phyloP scores from a whole-genome alignment of 148 eudicot species.

The Rhododendron vialii region DNA sequence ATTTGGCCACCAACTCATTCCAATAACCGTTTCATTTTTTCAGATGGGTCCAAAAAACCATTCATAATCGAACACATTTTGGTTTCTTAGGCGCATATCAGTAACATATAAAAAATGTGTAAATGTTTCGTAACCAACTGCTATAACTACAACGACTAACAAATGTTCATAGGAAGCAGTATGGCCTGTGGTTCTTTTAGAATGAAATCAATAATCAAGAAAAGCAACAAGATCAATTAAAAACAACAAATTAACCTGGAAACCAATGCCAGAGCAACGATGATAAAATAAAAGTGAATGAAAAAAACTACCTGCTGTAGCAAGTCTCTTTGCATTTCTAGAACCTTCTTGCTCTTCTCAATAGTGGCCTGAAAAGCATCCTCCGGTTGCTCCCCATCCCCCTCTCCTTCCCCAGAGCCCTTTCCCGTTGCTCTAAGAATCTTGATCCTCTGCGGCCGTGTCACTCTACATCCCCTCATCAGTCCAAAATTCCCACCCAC shows the following conservation, averaged over 20 bases:
- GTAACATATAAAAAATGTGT: background rate
- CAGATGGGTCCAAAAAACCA: background rate
- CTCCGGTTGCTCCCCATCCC: constrained; percentile 29
- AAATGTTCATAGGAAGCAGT: background rate
- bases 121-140: background rate
- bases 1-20: background rate
- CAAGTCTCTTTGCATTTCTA: constrained; percentile 64
- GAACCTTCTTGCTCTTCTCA: constrained; percentile 76
- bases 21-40: background rate
- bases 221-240: background rate
- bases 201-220: background rate
- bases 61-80: background rate
- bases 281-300: background rate
- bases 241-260: background rate
- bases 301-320: constrained; percentile 52
- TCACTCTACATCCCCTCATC: constrained; percentile 22
- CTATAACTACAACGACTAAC: background rate
- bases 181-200: background rate
- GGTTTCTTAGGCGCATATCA: background rate
- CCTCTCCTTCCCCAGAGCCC: constrained; percentile 34
- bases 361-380: constrained; percentile 75
- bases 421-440: constrained; percentile 34
- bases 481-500: constrained; percentile 22
- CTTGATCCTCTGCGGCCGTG: constrained; percentile 17
- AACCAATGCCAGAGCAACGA: background rate